Evolutionary conservation across 176 grass and related monocot genomes (phyloP).

Genomic region (Thinopyrum elongatum): DNA sequence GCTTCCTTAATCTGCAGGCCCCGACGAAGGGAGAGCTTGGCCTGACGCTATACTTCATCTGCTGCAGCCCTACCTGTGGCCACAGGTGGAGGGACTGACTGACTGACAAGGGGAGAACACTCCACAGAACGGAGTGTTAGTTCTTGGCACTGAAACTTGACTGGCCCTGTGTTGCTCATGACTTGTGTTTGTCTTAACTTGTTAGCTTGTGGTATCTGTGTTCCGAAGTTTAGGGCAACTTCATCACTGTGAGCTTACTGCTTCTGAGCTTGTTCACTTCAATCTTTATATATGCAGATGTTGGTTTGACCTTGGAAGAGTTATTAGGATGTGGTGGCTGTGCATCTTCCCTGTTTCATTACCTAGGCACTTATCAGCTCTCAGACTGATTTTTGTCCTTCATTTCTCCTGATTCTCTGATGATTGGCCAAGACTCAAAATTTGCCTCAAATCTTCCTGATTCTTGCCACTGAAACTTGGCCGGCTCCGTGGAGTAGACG

Average conservation of each 20-base stretch:
- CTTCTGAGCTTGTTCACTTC: neutral
- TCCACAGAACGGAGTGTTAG: neutral
- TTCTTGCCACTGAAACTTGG: no score
- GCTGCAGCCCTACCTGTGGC: slow-evolving; percentile 90
- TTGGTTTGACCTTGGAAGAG: no score
- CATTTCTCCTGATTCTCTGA: neutral
- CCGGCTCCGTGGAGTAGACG: no score
- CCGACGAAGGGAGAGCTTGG: slow-evolving; percentile 58
- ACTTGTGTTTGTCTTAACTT: neutral
- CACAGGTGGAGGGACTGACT: slow-evolving; percentile 94
- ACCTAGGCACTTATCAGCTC: neutral
- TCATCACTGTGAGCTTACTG: neutral
- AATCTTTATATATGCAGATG: neutral
- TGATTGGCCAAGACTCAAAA: neutral
- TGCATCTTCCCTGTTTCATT: neutral
- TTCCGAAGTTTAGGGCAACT: neutral
- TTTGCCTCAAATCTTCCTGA: neutral
- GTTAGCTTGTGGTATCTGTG: neutral
- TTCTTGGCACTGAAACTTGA: slow-evolving; percentile 20
- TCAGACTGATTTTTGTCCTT: neutral
- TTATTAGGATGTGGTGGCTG: neutral
- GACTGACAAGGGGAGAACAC: neutral
- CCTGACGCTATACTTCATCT: slow-evolving; percentile 83
- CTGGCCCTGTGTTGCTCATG: neutral
- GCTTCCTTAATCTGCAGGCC: slow-evolving; percentile 37